Percentiles rank a stretch among this genome's conserved stretches.
Conservation (phyloP, 345 rosid genomes). For the Streptanthus diversifolius region DNA sequence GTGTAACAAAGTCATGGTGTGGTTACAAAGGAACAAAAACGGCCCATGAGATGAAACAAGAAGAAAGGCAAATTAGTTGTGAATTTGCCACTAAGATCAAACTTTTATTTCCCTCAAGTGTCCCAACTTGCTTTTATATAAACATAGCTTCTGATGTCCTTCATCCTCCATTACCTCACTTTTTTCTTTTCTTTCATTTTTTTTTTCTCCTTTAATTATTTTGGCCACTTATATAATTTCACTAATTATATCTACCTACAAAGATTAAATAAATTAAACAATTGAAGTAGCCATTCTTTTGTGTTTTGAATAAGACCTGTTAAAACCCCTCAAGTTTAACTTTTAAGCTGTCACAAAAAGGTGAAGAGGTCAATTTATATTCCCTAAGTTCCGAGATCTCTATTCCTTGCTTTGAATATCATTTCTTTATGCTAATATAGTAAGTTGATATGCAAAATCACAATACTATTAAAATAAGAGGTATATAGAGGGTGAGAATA, state of each 20-base stretch:
- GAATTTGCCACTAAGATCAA: slow-evolving; percentile 25
- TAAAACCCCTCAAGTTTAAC: background rate
- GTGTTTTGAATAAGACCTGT: background rate
- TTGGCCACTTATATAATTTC: background rate
- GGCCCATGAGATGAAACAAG: slow-evolving; percentile 30
- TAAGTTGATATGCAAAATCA: background rate
- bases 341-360: background rate
- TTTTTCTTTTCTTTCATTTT: background rate
- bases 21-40: slow-evolving; percentile 16
- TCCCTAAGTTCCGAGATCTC: background rate
- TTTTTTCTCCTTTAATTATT: background rate
- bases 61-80: slow-evolving; percentile 22
- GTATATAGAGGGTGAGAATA: background rate
- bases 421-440: background rate
- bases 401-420: background rate
- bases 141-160: slow-evolving; percentile 14
- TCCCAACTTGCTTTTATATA: slow-evolving; percentile 32
- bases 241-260: background rate
- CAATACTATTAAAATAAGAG: background rate
- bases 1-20: slow-evolving; percentile 31
- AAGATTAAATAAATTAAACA: background rate
- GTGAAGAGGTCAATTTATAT: background rate
- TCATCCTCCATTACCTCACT: slow-evolving; percentile 29
- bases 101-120: slow-evolving; percentile 21
- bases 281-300: background rate